phyloP scores from a whole-genome alignment of 306 rosid genomes.

The Quercus dentata region DNA sequence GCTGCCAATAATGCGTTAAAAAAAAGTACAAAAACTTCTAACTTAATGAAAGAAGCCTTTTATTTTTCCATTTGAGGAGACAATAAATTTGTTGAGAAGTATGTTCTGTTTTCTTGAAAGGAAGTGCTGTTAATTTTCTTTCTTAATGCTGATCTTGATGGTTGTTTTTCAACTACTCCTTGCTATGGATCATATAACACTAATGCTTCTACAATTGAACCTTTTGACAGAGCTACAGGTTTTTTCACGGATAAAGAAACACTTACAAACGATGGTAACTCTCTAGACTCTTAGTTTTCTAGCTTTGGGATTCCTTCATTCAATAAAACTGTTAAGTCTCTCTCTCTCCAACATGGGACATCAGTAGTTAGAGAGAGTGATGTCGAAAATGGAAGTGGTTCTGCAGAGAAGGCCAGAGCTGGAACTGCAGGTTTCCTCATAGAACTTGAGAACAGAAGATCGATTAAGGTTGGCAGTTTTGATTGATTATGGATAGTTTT shows the following conservation, averaged over 20 bases:
- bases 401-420: slow-evolving; percentile 44
- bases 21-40: not conserved
- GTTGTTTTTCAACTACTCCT: not conserved
- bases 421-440: slow-evolving; percentile 82
- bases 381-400: slow-evolving; percentile 32
- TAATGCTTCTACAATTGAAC: slow-evolving; percentile 6
- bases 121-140: not conserved
- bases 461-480: slow-evolving; percentile 61
- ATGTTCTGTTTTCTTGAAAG: not conserved
- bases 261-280: slow-evolving; percentile 33
- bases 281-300: not conserved
- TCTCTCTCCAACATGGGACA: slow-evolving; percentile 8
- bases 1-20: not conserved
- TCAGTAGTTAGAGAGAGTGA: slow-evolving; percentile 37
- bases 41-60: not conserved
- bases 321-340: not conserved
- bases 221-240: slow-evolving; percentile 34
- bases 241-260: slow-evolving; percentile 17
- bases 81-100: not conserved
- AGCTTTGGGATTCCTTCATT: not conserved
- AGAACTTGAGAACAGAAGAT: slow-evolving; percentile 68
- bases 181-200: not conserved
- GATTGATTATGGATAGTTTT: too few relatives aligned
- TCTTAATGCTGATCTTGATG: not conserved
- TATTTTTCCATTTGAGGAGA: not conserved